phyloP scores from a whole-genome alignment of 2,329 filamentous ascomycete species.

The Penicillium sp. region DNA sequence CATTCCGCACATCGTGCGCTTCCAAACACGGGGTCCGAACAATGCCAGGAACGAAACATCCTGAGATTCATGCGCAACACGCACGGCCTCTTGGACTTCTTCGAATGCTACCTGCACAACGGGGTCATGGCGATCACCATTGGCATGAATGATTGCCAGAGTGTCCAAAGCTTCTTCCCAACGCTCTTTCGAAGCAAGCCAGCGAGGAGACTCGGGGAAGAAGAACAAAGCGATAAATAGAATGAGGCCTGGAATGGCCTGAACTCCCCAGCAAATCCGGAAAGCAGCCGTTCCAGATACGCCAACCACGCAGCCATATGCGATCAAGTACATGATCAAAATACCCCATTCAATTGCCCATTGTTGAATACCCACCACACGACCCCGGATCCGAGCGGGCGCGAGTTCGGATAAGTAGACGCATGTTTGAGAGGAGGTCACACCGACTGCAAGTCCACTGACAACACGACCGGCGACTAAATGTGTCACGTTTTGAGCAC shows the following conservation, averaged over 20 bases:
- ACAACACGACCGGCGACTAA: slow-evolving; percentile 27
- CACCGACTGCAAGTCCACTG: slow-evolving; percentile 37
- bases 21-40: slow-evolving; percentile 50
- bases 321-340: slow-evolving; percentile 46
- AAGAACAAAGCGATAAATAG: slow-evolving; percentile 56
- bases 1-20: slow-evolving; percentile 52
- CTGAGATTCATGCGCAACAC: slow-evolving; percentile 32
- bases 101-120: slow-evolving; percentile 55
- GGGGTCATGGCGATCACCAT: slow-evolving; percentile 54
- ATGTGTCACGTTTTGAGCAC: slow-evolving; percentile 26
- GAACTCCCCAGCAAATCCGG: slow-evolving; percentile 62
- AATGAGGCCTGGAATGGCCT: slow-evolving; percentile 58
- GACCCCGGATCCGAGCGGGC: slow-evolving; percentile 42
- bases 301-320: slow-evolving; percentile 38
- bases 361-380: slow-evolving; percentile 46
- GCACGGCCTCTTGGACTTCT: slow-evolving; percentile 36
- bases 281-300: slow-evolving; percentile 47
- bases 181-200: slow-evolving; percentile 59
- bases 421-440: slow-evolving; percentile 45
- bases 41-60: slow-evolving; percentile 40
- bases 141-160: slow-evolving; percentile 58
- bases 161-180: slow-evolving; percentile 53
- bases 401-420: slow-evolving; percentile 48
- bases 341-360: slow-evolving; percentile 47
- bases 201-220: slow-evolving; percentile 61